Evolutionary conservation across 805 yeast species (phyloP).

Genomic region (Millerago galiae): DNA sequence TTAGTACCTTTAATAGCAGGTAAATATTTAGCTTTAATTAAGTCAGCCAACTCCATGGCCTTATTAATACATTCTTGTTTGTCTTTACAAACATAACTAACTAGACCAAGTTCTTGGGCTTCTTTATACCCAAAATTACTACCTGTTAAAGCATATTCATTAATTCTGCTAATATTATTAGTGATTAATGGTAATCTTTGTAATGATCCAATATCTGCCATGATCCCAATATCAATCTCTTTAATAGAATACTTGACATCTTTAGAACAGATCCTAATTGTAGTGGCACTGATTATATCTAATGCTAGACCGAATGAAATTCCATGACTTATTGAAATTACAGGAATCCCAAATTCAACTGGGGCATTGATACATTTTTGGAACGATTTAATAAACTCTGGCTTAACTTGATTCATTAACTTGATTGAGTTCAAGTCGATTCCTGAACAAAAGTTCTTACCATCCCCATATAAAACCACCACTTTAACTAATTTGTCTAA

Average conservation of each 20-base stretch:
- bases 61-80: conserved; percentile 42
- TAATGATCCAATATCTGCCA: conserved; percentile 75
- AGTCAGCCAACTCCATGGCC: conserved; percentile 41
- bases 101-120: conserved; percentile 50
- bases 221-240: conserved; percentile 67
- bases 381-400: conserved; percentile 41
- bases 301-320: conserved; percentile 58
- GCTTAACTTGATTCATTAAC: conserved; percentile 21
- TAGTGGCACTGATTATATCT: conserved; percentile 54
- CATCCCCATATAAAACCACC: conserved; percentile 51
- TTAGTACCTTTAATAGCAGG: conserved; percentile 68
- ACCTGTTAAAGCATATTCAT: conserved; percentile 59
- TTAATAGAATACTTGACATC: conserved; percentile 53
- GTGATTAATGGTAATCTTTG: conserved; percentile 56
- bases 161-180: conserved; percentile 49
- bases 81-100: conserved; percentile 39
- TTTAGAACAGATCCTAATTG: conserved; percentile 49
- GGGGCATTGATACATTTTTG: conserved; percentile 51
- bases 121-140: conserved; percentile 46
- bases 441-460: conserved; percentile 58
- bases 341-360: conserved; percentile 44
- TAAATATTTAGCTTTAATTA: conserved; percentile 39
- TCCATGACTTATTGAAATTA: conserved; percentile 64
- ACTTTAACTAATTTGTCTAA: conserved; percentile 40
- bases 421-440: conserved; percentile 41